These are phyloP conservation scores for Cephaloascus fragrans DNA, from an alignment of 805 yeast genomes.

Conservation along the genomic window DNA sequence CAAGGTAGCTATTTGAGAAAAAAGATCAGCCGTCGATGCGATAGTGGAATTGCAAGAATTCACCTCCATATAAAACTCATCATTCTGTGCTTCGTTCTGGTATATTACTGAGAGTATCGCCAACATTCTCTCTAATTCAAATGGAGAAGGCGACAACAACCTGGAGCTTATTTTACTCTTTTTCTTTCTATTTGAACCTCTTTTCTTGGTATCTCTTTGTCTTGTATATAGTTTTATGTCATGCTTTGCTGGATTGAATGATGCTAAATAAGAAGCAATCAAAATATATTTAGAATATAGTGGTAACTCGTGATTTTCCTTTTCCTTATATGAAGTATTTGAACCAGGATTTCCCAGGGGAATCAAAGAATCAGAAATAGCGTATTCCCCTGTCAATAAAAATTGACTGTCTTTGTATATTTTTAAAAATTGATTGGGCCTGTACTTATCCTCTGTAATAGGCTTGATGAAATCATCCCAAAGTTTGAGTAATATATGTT, in stretches of 20 bases:
- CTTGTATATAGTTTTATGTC: constrained; percentile 67
- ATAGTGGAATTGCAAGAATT: constrained; percentile 19
- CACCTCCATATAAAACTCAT: constrained; percentile 22
- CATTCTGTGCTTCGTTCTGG: constrained; percentile 23
- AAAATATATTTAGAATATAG: constrained; percentile 58
- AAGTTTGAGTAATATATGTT: constrained; percentile 17
- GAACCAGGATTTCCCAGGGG: constrained; percentile 1
- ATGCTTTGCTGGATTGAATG: constrained; percentile 58
- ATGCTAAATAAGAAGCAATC: constrained; percentile 76
- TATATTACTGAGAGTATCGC: constrained; percentile 73
- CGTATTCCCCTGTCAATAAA: constrained; percentile 17
- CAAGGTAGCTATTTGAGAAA: constrained; percentile 50
- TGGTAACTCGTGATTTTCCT: constrained; percentile 37
- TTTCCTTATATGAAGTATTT: constrained; percentile 9
- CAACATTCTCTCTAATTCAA: constrained; percentile 68
- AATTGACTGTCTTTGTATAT: constrained; percentile 20
- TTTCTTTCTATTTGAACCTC: constrained; percentile 20
- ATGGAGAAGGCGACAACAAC: constrained; percentile 59
- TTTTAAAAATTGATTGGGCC: constrained; percentile 19
- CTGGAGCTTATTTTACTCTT: constrained; percentile 46
- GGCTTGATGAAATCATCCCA: constrained; percentile 25
- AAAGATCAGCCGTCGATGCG: constrained; percentile 37
- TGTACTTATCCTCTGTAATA: constrained; percentile 11
- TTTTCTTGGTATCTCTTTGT: constrained; percentile 27
- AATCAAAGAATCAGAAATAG: constrained; percentile 19